Evolutionary conservation across 805 yeast genomes (phyloP).

Genomic region (Candida ponderosae): DNA sequence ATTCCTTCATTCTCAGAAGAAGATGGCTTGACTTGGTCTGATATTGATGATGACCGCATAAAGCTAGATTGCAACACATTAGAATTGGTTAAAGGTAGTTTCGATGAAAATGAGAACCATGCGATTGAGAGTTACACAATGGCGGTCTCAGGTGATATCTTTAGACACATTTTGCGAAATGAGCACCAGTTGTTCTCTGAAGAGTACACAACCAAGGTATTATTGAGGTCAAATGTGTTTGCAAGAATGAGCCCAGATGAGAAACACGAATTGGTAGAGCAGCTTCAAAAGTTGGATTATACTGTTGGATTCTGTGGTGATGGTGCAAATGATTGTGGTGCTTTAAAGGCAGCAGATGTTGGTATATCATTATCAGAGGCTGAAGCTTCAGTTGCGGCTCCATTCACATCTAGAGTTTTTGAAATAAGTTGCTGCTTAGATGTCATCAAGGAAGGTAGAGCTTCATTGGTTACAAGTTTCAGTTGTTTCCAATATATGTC

Average conservation of each 20-base stretch:
- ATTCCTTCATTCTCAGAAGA: constrained; percentile 51
- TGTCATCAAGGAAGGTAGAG: constrained; percentile 90
- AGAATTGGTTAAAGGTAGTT: constrained; percentile 27
- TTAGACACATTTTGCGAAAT: constrained; percentile 59
- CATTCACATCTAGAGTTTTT: constrained; percentile 85
- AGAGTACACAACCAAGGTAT: constrained; percentile 43
- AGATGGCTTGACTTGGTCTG: constrained; percentile 45
- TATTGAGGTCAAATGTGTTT: constrained; percentile 69
- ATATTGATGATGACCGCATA: constrained; percentile 50
- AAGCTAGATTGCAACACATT: constrained; percentile 59
- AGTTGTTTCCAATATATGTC: constrained; percentile 98
- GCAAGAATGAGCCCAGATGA: constrained; percentile 99
- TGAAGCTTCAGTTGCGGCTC: constrained; percentile 98
- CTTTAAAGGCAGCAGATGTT: constrained; percentile 94
- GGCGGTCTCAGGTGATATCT: constrained; percentile 91
- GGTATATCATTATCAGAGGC: constrained; percentile 96
- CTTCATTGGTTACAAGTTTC: constrained; percentile 89
- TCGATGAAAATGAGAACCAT: constrained; percentile 18
- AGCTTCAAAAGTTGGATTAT: constrained; percentile 75
- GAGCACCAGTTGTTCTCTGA: constrained; percentile 22
- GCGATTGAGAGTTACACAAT: constrained; percentile 42
- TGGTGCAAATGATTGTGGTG: constrained; percentile 99
- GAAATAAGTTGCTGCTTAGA: constrained; percentile 90
- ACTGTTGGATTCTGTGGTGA: constrained; percentile 98
- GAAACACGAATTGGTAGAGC: constrained; percentile 90